These are phyloP conservation scores for Xylaria sp. DNA, from an alignment of 2,329 filamentous ascomycete species.

Conservation along the genomic window DNA sequence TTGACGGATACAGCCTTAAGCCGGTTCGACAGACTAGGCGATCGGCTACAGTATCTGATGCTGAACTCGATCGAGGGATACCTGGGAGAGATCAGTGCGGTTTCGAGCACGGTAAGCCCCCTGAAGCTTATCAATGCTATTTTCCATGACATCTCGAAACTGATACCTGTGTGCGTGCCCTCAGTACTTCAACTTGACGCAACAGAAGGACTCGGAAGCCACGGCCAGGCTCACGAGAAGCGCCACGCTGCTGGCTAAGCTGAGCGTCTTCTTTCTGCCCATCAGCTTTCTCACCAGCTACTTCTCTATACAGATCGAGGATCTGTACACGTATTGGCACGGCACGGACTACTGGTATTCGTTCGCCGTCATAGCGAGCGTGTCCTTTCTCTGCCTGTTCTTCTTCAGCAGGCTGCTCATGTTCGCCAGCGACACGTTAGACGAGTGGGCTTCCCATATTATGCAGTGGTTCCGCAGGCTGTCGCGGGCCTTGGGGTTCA, in stretches of 20 bases:
- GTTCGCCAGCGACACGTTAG: conserved; percentile 57
- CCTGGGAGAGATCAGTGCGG: conserved; percentile 74
- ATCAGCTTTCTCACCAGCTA: conserved; percentile 80
- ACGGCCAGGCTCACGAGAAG: conserved; percentile 77
- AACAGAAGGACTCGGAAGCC: conserved; percentile 77
- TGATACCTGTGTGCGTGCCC: conserved; percentile 11
- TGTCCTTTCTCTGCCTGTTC: conserved; percentile 68
- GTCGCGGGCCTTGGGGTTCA: conserved; percentile 29
- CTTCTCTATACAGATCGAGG: conserved; percentile 73
- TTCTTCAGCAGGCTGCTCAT: conserved; percentile 60
- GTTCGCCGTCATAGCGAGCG: conserved; percentile 70
- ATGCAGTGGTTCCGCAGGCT: conserved; percentile 33
- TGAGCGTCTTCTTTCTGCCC: conserved; percentile 79
- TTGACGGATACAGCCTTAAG: conserved; percentile 60
- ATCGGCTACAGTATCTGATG: conserved; percentile 69
- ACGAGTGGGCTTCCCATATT: conserved; percentile 49
- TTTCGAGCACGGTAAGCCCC: conserved; percentile 70
- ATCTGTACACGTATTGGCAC: conserved; percentile 66
- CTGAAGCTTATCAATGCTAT: neutral
- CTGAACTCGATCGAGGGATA: conserved; percentile 70
- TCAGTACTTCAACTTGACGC: conserved; percentile 82
- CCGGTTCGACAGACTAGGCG: conserved; percentile 67
- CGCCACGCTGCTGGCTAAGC: conserved; percentile 77
- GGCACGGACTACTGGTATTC: conserved; percentile 72
- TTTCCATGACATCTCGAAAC: neutral